phyloP scores from a whole-genome alignment of 176 grass and related monocot species.

The Pontederia crassipes region DNA sequence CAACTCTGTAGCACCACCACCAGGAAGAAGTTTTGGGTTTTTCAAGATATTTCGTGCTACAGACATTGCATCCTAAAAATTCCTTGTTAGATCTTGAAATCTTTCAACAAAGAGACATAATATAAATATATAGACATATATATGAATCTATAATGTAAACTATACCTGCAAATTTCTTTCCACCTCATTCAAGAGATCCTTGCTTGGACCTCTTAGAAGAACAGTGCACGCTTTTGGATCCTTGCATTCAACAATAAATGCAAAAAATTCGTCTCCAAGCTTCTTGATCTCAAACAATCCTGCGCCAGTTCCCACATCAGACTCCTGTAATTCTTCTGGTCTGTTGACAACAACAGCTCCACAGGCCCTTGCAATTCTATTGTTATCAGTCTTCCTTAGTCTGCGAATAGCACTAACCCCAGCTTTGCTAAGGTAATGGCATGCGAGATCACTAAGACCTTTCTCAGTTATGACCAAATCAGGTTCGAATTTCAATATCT shows the following conservation, averaged over 20 bases:
- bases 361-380: constrained; percentile 89
- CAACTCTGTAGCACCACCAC: constrained; percentile 90
- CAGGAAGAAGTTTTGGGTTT: constrained; percentile 90
- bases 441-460: constrained; percentile 86
- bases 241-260: constrained; percentile 89
- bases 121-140: not conserved
- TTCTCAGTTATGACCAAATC: constrained; percentile 91
- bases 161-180: constrained; percentile 91
- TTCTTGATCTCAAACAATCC: constrained; percentile 96
- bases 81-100: not conserved
- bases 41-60: constrained; percentile 94
- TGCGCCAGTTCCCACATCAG: constrained; percentile 80
- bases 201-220: constrained; percentile 88
- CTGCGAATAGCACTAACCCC: constrained; percentile 89
- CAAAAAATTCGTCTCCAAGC: constrained; percentile 89
- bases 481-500: constrained; percentile 95
- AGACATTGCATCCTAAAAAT: constrained; percentile 73
- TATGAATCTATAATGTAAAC: not conserved
- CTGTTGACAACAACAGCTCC: constrained; percentile 91
- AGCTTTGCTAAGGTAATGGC: constrained; percentile 89
- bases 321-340: constrained; percentile 96
- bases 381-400: constrained; percentile 91
- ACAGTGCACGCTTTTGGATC: constrained; percentile 98
- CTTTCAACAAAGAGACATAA: not conserved
- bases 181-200: constrained; percentile 94